Percentiles rank a stretch among this genome's conserved stretches.
These are phyloP conservation scores for Fusarium beomiforme DNA, from an alignment of 2,329 filamentous ascomycete genomes.

Conservation along the genomic window DNA sequence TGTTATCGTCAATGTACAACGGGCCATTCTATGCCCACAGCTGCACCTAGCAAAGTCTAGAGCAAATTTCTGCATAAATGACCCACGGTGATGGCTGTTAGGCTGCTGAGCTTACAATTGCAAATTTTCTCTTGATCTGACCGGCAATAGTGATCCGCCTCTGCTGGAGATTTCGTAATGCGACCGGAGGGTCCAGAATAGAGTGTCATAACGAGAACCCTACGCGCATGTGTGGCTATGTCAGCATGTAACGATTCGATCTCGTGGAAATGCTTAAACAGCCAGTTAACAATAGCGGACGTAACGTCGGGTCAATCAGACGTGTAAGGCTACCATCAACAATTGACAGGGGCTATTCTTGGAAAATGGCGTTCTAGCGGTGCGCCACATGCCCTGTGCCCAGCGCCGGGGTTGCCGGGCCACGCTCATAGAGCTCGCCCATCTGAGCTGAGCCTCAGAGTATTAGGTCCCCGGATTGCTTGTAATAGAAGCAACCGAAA, in stretches of 20 bases:
- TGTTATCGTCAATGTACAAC: slow-evolving; percentile 27
- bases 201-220: slow-evolving; percentile 9
- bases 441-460: slow-evolving; percentile 19
- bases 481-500: slow-evolving; percentile 20
- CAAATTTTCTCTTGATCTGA: slow-evolving; percentile 7
- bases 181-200: background rate
- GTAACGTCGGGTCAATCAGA: slow-evolving; percentile 20
- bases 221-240: slow-evolving; percentile 31
- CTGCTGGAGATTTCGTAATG: slow-evolving; percentile 12
- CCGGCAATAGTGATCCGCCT: background rate
- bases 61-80: slow-evolving; percentile 25
- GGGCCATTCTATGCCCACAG: slow-evolving; percentile 19
- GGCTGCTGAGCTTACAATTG: slow-evolving; percentile 23
- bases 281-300: slow-evolving; percentile 16
- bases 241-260: slow-evolving; percentile 35
- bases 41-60: slow-evolving; percentile 30
- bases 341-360: slow-evolving; percentile 41
- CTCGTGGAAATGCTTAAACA: slow-evolving; percentile 34
- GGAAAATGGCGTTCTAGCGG: slow-evolving; percentile 36
- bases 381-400: slow-evolving; percentile 27
- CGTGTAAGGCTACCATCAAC: slow-evolving; percentile 17
- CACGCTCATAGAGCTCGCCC: slow-evolving; percentile 17
- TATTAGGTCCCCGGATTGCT: slow-evolving; percentile 27
- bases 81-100: slow-evolving; percentile 27
- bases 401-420: slow-evolving; percentile 39